phyloP scores from a whole-genome alignment of 176 grass and related monocot species.

The Raddia distichophylla region DNA sequence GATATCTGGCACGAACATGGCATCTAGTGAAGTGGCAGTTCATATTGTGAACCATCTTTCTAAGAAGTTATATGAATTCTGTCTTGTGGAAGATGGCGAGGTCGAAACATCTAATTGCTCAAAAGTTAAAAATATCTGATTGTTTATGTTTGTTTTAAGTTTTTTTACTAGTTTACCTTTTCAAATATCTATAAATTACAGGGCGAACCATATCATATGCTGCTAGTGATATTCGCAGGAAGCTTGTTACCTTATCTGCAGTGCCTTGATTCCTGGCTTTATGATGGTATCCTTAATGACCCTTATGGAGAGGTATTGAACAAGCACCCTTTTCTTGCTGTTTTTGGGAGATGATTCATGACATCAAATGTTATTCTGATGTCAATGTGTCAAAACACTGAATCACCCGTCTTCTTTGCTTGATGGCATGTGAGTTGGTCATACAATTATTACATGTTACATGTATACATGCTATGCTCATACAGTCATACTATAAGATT shows the following conservation, averaged over 20 bases:
- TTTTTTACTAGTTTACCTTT: conserved; percentile 28
- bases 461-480: conserved; percentile 34
- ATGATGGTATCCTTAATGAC: conserved; percentile 97
- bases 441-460: not conserved
- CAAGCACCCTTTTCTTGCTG: not conserved
- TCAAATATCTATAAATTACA: conserved; percentile 48
- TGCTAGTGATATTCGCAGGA: conserved; percentile 70
- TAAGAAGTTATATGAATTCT: conserved; percentile 82
- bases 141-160: conserved; percentile 14
- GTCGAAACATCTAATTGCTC: conserved; percentile 44
- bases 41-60: conserved; percentile 77
- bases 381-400: not conserved
- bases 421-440: not conserved
- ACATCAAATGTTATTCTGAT: not conserved
- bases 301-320: conserved; percentile 86
- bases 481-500: conserved; percentile 23
- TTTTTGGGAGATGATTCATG: not conserved
- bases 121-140: conserved; percentile 12
- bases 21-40: conserved; percentile 69
- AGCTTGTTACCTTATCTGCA: conserved; percentile 92
- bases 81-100: conserved; percentile 90
- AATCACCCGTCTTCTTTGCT: not conserved
- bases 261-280: conserved; percentile 92
- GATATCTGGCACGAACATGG: conserved; percentile 36
- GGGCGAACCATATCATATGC: conserved; percentile 85